phyloP scores from a whole-genome alignment of 2,329 filamentous ascomycete genomes.

The Dothideomycetes sp. region DNA sequence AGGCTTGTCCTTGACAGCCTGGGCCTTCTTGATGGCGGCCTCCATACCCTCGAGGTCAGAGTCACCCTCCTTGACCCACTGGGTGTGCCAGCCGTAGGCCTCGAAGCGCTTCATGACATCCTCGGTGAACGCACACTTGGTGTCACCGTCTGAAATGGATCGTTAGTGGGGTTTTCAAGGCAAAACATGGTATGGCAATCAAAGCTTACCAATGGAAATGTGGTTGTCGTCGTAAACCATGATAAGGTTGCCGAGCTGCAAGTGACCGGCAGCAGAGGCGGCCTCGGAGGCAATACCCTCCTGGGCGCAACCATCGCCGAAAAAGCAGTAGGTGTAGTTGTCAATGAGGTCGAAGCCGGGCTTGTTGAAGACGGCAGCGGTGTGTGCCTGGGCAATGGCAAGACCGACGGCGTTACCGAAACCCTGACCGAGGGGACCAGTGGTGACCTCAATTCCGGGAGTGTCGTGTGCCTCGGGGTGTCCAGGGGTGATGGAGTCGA shows the following conservation, averaged over 20 bases:
- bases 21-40: conserved; percentile 72
- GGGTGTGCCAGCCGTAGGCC: conserved; percentile 90
- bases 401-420: conserved; percentile 96
- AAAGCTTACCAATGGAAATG: conserved; percentile 61
- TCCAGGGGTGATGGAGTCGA: conserved; percentile 79
- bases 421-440: conserved; percentile 93
- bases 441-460: conserved; percentile 94
- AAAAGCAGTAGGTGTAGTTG: conserved; percentile 96
- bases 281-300: conserved; percentile 95
- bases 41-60: conserved; percentile 79
- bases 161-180: neutral
- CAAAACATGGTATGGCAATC: neutral
- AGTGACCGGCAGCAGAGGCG: conserved; percentile 82
- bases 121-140: conserved; percentile 92
- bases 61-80: conserved; percentile 79
- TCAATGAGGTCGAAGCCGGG: conserved; percentile 80
- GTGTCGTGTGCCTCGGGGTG: conserved; percentile 97
- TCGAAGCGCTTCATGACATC: conserved; percentile 92
- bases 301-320: conserved; percentile 97
- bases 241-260: conserved; percentile 97
- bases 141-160: conserved; percentile 64
- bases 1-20: conserved; percentile 90
- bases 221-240: conserved; percentile 98
- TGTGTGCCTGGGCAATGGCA: conserved; percentile 91
- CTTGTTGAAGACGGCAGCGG: conserved; percentile 90